These are phyloP conservation scores for Neurospora tetraspora DNA, from an alignment of 495 filamentous ascomycete genomes.

Conservation along the genomic window DNA sequence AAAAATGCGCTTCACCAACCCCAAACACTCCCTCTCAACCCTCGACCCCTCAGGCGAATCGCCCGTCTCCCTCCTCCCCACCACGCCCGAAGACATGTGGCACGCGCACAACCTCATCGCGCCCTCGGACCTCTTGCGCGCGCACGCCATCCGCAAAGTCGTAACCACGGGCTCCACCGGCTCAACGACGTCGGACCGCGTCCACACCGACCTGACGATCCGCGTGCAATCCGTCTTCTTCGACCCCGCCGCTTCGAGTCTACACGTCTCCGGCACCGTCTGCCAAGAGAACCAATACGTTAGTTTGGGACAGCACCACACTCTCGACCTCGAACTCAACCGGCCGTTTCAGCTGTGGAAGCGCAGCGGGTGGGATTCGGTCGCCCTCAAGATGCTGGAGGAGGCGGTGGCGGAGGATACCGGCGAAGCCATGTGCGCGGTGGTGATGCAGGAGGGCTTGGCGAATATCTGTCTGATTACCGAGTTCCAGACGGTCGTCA, in stretches of 20 bases:
- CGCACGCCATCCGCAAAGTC: slow-evolving; percentile 74
- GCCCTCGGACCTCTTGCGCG: slow-evolving; percentile 66
- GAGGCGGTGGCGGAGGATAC: slow-evolving; percentile 71
- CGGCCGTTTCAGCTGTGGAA: slow-evolving; percentile 75
- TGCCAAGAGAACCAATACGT: slow-evolving; percentile 75
- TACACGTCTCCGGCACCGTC: slow-evolving; percentile 80
- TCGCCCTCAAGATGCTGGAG: slow-evolving; percentile 65
- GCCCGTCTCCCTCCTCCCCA: slow-evolving; percentile 68
- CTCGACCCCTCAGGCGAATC: slow-evolving; percentile 52
- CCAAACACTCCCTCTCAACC: slow-evolving; percentile 49
- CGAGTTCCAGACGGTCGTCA: slow-evolving; percentile 78
- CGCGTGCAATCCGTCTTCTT: slow-evolving; percentile 79
- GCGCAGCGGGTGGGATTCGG: slow-evolving; percentile 81
- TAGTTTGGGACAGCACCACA: slow-evolving; percentile 77
- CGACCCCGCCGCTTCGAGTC: slow-evolving; percentile 69
- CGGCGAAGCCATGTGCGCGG: slow-evolving; percentile 70
- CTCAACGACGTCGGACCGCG: slow-evolving; percentile 60
- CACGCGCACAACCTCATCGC: slow-evolving; percentile 93
- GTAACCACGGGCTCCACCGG: slow-evolving; percentile 62
- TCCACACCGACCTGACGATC: slow-evolving; percentile 72
- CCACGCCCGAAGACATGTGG: slow-evolving; percentile 99
- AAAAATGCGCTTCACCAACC: slow-evolving; percentile 20
- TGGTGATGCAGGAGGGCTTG: slow-evolving; percentile 89
- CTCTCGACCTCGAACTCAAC: slow-evolving; percentile 69
- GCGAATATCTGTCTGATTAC: slow-evolving; percentile 93